Base-by-base conservation (phyloP, 2,329 filamentous ascomycete species). In the Cryphonectria nitschkei region DNA sequence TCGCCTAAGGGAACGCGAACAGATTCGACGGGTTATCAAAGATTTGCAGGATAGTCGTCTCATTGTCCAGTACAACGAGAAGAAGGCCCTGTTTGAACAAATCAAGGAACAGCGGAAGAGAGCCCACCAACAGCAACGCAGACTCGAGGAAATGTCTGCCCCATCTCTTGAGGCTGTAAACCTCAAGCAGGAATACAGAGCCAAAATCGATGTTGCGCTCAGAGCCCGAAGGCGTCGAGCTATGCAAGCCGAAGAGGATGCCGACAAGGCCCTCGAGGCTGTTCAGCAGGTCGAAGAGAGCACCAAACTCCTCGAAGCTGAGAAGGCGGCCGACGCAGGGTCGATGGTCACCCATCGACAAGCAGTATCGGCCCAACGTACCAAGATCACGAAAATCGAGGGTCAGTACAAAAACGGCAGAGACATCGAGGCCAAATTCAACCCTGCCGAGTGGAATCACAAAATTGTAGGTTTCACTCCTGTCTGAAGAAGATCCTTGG, bases 1-100 rank as follows among this genome's bases (percentile, higher is more conserved):
- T 75, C 90, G 93, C 74, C 87, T 96, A 76, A 88, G 89, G 65
- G 92, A 98, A 79, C 89, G 94, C 70, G 88, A 91, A 69, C 85
- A 88, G 67, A 88, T 94, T 65, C 84, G 91, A 76, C 82, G 87
- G 67, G 88, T 87, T 70, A 85, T 95, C 5, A 82, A 87, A 37
- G 84, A 91, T 63, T 84, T 97, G 62, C 85, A 92, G 74, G 87
- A 87, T 50, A 87, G 89, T 37, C 87, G 90, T 54, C 89, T 92
- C 0, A 83, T 94, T 52, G 86, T 92, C 29, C 83, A 87, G 73
- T 95, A 93, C 76, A 84, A 84, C 43, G 83, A 88, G 41, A 84
- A 88, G 1, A 86, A 87, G 62, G 74, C 78, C 0, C 81, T 82
- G 7, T 81, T 86, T 60, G 77, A 78, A 0, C 83, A 85, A 11